Base-by-base conservation (phyloP, 2,329 filamentous ascomycete genomes). In the Huntiella decipiens region DNA sequence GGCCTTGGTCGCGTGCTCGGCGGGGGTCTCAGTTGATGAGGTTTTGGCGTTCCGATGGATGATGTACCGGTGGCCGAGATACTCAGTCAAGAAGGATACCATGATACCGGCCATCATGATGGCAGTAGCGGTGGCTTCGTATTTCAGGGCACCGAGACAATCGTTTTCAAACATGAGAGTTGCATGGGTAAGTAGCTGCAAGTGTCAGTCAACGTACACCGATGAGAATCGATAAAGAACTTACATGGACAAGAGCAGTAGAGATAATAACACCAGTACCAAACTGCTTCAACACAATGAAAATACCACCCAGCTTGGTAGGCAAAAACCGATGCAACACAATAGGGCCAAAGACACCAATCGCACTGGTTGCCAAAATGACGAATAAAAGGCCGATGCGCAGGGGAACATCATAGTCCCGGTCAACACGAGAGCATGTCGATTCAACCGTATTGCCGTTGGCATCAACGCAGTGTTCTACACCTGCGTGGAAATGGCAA, bases 41-140 rank as follows among this genome's bases (percentile, higher is more conserved):
- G 53, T 45, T 50, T 63, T 61, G 46, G 57, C 53, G 15, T 60
- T 56, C 31, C 47, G 46, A 35, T 45, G 42, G 51, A 51, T 52
- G 1, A 79, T 65, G 40, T 79, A 58, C 1, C 79, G 71, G 35
- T 76, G 70, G 37, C 77, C 75, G 10, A 73, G 51, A 53, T 75
- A 84, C 55, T 87, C 82, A 33, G 83, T 66, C 1, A 82, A 54
- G 58, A 85, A 86, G 0, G 81, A 78, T 3, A 85, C 52, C 57
- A 85, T 79, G 1, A 84, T 61, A 0, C 82, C 82, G 0, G 75
- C 81, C 74, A 86, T 80, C 40, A 81, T 68, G 36, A 87, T 73
- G 2, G 80, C 74, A 0, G 79, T 71, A 0, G 80, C 73, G 0
- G 77, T 82, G 3, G 65, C 71, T 58, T 87, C 82, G 53, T 82